Base-by-base conservation (phyloP, 345 rosid species). In the Eucalyptus decipiens region DNA sequence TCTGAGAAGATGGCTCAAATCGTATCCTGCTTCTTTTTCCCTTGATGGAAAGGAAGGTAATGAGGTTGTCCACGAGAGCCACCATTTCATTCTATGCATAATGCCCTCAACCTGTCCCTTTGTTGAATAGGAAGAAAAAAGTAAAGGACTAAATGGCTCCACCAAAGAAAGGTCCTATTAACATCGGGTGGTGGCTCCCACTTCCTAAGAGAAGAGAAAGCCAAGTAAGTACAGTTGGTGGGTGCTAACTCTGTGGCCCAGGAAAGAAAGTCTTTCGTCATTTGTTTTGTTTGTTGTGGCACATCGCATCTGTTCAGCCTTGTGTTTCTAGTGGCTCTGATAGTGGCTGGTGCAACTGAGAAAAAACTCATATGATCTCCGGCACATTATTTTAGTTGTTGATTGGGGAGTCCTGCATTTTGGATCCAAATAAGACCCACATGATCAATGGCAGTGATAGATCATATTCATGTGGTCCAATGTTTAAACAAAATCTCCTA, bases 11-110 rank as follows among this genome's bases (percentile, higher is more conserved):
- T 12, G 88, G 94, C 90, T 89, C 88, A 89, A n/a, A 94, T 88
- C 94, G 93, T 93, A 95, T 95, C 98, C 92, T 42, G 91, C 93
- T 76, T 90, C 91, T 88, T 87, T 86, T 69, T 90, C 90, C 91
- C 88, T 92, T 43, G 86, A 90, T 88, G 56, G 88, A 91, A 89
- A 89, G 92, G 91, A 92, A 91, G 93, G 97, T 87, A 90, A 92
- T 85, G 52, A 91, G 90, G 87, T 88, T 89, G 92, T 93, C 96
- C 96, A 95, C 96, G 96, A 92, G 86, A 91, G 86, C 92, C 80
- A 62, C 89, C 86, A 72, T 83, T 91, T 88, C 87, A 47, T 72
- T 24, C 45, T 89, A 85, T 91, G 87, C 88, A 17, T 89, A 88
- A 86, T 49, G 40, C 85, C 45, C 47, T 88, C 54, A n/a, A 60